These are phyloP conservation scores for Apostasia ramifera DNA, from an alignment of 106 monocot genomes.

Conservation along the genomic window DNA sequence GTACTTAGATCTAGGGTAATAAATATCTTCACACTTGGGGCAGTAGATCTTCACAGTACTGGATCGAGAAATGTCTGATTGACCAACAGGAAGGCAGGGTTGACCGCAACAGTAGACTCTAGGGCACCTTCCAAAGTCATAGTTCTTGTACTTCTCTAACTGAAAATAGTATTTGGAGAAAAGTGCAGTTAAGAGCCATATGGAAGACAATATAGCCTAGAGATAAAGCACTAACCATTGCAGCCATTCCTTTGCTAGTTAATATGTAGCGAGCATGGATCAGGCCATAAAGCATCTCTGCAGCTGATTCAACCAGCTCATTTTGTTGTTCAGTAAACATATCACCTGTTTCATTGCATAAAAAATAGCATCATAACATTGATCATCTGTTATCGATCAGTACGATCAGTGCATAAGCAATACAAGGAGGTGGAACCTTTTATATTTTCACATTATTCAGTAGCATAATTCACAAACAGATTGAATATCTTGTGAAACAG, in stretches of 20 bases:
- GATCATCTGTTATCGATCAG: too few relatives aligned
- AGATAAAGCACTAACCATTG: slow-evolving; percentile 12
- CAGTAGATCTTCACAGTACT: slow-evolving; percentile 29
- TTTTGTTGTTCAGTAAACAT: slow-evolving; percentile 25
- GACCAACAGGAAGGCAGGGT: slow-evolving; percentile 24
- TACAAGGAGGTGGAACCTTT: too few relatives aligned
- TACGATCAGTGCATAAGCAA: too few relatives aligned
- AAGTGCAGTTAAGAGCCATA: neutral
- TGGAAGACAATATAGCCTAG: neutral
- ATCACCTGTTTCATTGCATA: slow-evolving; percentile 6
- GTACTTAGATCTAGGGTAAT: slow-evolving; percentile 28
- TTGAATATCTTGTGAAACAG: too few relatives aligned
- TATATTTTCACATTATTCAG: too few relatives aligned
- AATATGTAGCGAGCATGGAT: slow-evolving; percentile 28
- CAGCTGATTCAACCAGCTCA: slow-evolving; percentile 30
- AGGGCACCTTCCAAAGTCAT: slow-evolving; percentile 31
- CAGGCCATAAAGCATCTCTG: slow-evolving; percentile 28
- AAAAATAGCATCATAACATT: neutral
- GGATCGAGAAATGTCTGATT: slow-evolving; percentile 20
- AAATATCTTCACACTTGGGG: slow-evolving; percentile 28
- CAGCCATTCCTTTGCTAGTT: slow-evolving; percentile 32
- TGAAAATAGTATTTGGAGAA: slow-evolving; percentile 4
- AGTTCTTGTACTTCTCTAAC: slow-evolving; percentile 28
- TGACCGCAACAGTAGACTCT: slow-evolving; percentile 28
- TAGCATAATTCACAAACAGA: too few relatives aligned